Evolutionary conservation across 2,329 filamentous ascomycete genomes (phyloP).

Genomic region (Xylaria hypoxylon): DNA sequence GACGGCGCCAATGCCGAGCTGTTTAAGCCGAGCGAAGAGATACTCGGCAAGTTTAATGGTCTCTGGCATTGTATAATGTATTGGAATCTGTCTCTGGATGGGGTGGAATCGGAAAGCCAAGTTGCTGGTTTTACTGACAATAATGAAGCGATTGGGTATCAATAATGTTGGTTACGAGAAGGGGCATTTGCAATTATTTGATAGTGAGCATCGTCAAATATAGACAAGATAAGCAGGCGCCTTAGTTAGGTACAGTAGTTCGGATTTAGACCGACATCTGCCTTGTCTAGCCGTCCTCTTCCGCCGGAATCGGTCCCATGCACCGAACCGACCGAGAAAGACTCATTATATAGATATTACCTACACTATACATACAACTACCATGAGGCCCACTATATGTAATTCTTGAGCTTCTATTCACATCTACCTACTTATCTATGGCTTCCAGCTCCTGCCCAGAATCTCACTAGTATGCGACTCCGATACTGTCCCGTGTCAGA

Average conservation of each 20-base stretch:
- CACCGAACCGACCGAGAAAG: neutral
- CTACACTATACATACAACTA: no score
- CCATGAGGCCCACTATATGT: neutral
- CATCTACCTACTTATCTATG: neutral
- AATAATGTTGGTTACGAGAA: neutral
- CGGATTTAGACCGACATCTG: conserved; percentile 26
- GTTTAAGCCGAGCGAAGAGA: conserved; percentile 54
- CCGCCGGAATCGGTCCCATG: conserved; percentile 19
- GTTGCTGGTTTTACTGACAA: no score
- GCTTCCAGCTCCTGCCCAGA: neutral
- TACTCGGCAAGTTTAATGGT: conserved; percentile 51
- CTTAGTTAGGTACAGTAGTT: neutral
- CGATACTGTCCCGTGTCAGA: no score
- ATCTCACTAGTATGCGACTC: no score
- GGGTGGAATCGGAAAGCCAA: neutral
- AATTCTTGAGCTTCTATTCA: conserved; percentile 7
- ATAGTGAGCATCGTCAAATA: neutral
- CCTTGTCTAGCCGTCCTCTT: conserved; percentile 32
- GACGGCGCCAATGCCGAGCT: conserved; percentile 57
- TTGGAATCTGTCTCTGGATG: neutral
- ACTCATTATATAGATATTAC: no score
- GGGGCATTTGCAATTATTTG: no score
- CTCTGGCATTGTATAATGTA: conserved; percentile 29
- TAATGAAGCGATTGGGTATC: neutral
- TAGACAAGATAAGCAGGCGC: neutral